These are phyloP conservation scores for Borovskyia barvae DNA, from an alignment of 208 protist genomes.

Conservation along the genomic window DNA sequence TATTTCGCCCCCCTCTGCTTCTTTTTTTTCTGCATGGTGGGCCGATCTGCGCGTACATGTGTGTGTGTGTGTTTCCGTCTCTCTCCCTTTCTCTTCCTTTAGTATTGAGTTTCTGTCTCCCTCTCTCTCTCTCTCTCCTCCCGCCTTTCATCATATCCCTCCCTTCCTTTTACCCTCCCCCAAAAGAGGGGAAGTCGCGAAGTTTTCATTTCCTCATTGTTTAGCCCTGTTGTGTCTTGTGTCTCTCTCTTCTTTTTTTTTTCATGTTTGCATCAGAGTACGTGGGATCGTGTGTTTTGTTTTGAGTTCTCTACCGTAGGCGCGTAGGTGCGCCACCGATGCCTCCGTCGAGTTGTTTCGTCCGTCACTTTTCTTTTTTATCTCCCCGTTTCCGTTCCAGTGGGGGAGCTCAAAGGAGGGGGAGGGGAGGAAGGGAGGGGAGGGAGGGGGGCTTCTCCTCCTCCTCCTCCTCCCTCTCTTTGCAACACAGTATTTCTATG, in stretches of 20 bases:
- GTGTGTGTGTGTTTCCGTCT: slow-evolving; percentile 13
- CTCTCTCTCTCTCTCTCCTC: slow-evolving; percentile 1
- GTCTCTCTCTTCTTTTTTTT: slow-evolving; percentile 8
- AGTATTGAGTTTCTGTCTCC: background rate
- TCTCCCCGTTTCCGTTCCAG: no score
- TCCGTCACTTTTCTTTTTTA: no score
- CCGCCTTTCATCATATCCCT: slow-evolving; percentile 9
- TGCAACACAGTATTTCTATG: background rate
- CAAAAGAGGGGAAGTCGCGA: no score
- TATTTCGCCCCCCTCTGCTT: slow-evolving; percentile 16
- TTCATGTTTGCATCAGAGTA: background rate
- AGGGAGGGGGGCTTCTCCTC: no score
- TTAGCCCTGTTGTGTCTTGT: background rate
- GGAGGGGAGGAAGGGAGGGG: no score
- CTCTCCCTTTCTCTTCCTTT: slow-evolving; percentile 4
- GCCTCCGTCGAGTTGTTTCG: no score
- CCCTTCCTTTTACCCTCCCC: slow-evolving; percentile 6
- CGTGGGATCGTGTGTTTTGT: no score
- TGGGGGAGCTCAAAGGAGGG: no score
- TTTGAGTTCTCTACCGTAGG: no score
- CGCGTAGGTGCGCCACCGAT: no score
- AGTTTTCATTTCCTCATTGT: background rate
- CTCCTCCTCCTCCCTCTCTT: background rate
- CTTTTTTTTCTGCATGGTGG: slow-evolving; percentile 13
- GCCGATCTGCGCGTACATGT: slow-evolving; percentile 16